Base-by-base conservation (phyloP, 2,329 filamentous ascomycete genomes). In the Diaporthe humulicola region DNA sequence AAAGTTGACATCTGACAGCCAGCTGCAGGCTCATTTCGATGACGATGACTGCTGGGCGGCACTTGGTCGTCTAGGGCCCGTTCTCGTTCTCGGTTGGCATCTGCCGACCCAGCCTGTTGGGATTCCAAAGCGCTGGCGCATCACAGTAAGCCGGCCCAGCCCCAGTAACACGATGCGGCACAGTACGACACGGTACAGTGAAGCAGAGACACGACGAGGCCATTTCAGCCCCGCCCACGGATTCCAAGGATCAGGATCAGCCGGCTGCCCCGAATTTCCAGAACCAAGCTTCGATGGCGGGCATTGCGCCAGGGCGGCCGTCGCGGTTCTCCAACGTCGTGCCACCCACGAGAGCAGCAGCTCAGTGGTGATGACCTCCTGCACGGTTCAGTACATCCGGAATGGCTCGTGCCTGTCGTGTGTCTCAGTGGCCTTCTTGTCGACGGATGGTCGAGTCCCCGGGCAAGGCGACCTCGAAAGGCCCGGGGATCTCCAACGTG, bases 31-130 rank as follows among this genome's bases (percentile, higher is more conserved):
- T n/a, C 38, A n/a, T 8, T 19, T 22, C n/a, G 45, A 48, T 33
- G 40, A n/a, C 30, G 38, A 61, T 36, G 60, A 66, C 17, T 36
- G 61, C 25, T 52, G 42, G 28, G 38, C 25, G 60, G 61, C 19
- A 67, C 45, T 52, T 38, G 64, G 5, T 22, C 38, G n/a, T 36
- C 30, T 52, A n/a, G 45, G 30, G 45, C 30, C 64, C 33, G 48
- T 54, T 40, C 48, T 69, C 9, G 64, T 69, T 40, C 33, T 54
- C 48, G 64, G 64, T 54, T 69, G 33, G 28, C 48, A 54, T 54
- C 48, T 69, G 64, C 48, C 64, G 64, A 69, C 30, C 64, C 64
- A 69, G 45, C 64, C 48, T 50, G 64, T 40, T 54, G 64, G 64
- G 64, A 69, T 69, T 54, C 10, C 45, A 54, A 22, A 52, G 48